phyloP scores from a whole-genome alignment of 495 filamentous ascomycete genomes.

The Aspergillus leporis region DNA sequence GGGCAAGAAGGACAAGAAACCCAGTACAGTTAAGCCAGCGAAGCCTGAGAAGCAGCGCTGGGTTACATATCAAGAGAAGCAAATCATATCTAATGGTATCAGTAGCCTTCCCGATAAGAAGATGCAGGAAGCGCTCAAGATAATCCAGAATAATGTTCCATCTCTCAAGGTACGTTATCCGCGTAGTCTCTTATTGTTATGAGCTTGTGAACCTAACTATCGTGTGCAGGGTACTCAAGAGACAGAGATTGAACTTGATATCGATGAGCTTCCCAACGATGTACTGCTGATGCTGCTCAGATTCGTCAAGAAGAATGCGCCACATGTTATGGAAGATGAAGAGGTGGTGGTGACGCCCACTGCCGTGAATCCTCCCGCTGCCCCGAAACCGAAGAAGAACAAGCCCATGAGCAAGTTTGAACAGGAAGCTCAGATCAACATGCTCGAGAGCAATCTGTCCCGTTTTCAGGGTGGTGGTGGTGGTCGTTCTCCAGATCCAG shows the following conservation, averaged over 20 bases:
- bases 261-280: constrained; percentile 75
- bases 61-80: constrained; percentile 77
- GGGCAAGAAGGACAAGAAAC: constrained; percentile 59
- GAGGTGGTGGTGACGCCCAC: constrained; percentile 35
- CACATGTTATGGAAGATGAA: constrained; percentile 52
- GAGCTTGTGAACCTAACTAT: constrained; percentile 19
- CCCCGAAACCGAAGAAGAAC: constrained; percentile 87
- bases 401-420: constrained; percentile 97
- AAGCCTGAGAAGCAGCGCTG: constrained; percentile 53
- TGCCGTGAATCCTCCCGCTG: constrained; percentile 48
- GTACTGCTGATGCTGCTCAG: constrained; percentile 75
- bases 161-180: constrained; percentile 60
- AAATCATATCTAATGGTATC: constrained; percentile 80
- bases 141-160: constrained; percentile 86
- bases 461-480: constrained; percentile 48
- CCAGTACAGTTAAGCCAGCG: constrained; percentile 37
- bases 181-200: constrained; percentile 3
- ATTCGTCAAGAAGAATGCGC: constrained; percentile 69
- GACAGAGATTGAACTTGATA: constrained; percentile 88
- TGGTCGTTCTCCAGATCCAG: constrained; percentile 41
- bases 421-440: constrained; percentile 84
- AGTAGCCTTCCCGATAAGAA: constrained; percentile 69
- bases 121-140: constrained; percentile 77
- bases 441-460: constrained; percentile 62
- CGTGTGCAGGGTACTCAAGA: constrained; percentile 62